Evolutionary conservation across 2,329 filamentous ascomycete genomes (phyloP).

Genomic region (Pseudopithomyces chartarum): DNA sequence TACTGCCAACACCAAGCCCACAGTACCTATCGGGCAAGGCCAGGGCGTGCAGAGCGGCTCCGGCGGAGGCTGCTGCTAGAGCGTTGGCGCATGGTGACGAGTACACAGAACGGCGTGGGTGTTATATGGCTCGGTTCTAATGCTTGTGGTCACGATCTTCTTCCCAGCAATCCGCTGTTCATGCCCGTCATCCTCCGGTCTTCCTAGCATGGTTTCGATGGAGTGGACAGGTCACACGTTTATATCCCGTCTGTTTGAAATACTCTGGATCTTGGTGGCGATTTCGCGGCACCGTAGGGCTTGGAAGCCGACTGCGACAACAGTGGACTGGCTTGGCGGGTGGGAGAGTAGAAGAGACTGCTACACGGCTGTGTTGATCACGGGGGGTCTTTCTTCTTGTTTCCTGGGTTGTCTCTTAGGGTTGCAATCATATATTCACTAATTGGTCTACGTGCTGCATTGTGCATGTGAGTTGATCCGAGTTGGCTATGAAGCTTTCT

Average conservation of each 20-base stretch:
- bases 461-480: background rate
- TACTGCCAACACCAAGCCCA: conserved; percentile 97
- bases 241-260: conserved; percentile 29
- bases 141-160: conserved; percentile 35
- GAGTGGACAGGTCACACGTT: conserved; percentile 25
- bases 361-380: conserved; percentile 35
- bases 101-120: conserved; percentile 34
- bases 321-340: background rate
- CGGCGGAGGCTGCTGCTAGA: conserved; percentile 89
- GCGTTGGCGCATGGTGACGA: conserved; percentile 17
- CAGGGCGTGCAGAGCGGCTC: conserved; percentile 90
- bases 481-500: background rate
- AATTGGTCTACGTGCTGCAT: conserved; percentile 5
- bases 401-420: conserved; percentile 33
- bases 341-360: conserved; percentile 19
- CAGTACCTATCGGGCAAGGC: conserved; percentile 92
- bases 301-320: conserved; percentile 16
- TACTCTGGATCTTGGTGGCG: conserved; percentile 28
- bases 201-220: conserved; percentile 39
- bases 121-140: conserved; percentile 34
- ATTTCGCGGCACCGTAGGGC: conserved; percentile 23
- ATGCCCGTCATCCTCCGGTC: conserved; percentile 29
- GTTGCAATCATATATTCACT: conserved; percentile 25
- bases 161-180: conserved; percentile 22
- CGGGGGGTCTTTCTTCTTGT: conserved; percentile 24